phyloP scores from a whole-genome alignment of 1,284 basidiomycete genomes.

The Fomes fomentarius region DNA sequence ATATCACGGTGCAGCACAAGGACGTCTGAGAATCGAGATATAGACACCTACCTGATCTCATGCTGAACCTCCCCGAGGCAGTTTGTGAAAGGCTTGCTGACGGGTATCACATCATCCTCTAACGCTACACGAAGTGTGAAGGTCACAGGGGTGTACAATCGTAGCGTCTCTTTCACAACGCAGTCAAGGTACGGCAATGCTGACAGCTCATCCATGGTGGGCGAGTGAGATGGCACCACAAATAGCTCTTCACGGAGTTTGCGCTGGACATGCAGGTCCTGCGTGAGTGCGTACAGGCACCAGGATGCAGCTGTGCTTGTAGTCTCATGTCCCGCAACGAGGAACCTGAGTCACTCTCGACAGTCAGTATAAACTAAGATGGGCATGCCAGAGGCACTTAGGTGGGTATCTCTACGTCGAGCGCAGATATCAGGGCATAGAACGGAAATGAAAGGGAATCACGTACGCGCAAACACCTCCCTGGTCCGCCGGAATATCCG shows the following conservation, averaged over 20 bases:
- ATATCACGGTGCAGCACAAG: no score
- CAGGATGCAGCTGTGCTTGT: conserved; percentile 48
- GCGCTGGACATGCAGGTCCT: conserved; percentile 56
- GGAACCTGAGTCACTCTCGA: conserved; percentile 37
- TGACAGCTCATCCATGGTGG: conserved; percentile 63
- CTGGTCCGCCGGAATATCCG: conserved; percentile 46
- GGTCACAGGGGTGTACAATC: conserved; percentile 67
- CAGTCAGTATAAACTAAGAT: background rate
- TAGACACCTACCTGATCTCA: conserved; percentile 33
- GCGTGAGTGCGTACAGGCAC: conserved; percentile 68
- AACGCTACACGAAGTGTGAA: conserved; percentile 51
- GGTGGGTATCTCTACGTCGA: conserved; percentile 19
- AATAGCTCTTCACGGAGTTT: conserved; percentile 74
- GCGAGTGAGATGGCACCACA: conserved; percentile 36
- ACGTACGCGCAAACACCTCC: conserved; percentile 60
- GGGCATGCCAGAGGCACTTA: background rate
- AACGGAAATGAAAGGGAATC: conserved; percentile 15
- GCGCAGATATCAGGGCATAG: background rate
- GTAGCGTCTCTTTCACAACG: conserved; percentile 72
- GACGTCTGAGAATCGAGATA: no score
- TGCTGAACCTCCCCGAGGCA: conserved; percentile 29
- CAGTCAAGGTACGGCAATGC: conserved; percentile 63
- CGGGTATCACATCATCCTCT: conserved; percentile 51
- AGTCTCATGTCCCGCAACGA: conserved; percentile 81
- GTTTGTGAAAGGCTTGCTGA: conserved; percentile 35